Conservation (phyloP, 2,329 filamentous ascomycete species). For the Diaporthe sp. region DNA sequence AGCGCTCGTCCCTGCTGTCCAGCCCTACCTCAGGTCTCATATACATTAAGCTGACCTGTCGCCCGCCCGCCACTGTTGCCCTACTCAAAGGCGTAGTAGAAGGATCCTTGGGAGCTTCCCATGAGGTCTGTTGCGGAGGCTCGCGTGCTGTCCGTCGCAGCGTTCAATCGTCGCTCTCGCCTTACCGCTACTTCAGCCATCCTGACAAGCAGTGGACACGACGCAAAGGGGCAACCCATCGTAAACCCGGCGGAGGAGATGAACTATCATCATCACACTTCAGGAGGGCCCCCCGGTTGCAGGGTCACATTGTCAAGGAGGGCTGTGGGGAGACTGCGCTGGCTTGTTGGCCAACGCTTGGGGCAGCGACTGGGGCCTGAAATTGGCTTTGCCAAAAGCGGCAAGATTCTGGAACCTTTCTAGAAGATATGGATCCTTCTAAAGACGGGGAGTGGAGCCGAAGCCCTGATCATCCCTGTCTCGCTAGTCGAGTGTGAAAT, state of each 20-base stretch:
- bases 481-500: conserved; percentile 31
- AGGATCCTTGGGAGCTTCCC: not conserved
- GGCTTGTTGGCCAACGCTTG: conserved; percentile 39
- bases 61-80: not conserved
- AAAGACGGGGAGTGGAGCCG: conserved; percentile 36
- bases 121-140: conserved; percentile 17
- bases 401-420: conserved; percentile 41
- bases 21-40: conserved; percentile 22
- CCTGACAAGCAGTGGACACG: conserved; percentile 35
- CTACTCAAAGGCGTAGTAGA: conserved; percentile 6
- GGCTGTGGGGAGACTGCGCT: conserved; percentile 35
- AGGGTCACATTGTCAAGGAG: conserved; percentile 37
- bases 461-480: conserved; percentile 31
- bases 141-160: conserved; percentile 3
- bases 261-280: conserved; percentile 34
- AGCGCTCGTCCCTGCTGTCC: conserved; percentile 30
- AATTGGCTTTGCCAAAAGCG: conserved; percentile 34
- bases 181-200: conserved; percentile 35
- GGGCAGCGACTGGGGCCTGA: conserved; percentile 30
- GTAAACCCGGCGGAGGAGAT: conserved; percentile 34
- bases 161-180: conserved; percentile 6
- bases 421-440: conserved; percentile 35
- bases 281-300: conserved; percentile 25
- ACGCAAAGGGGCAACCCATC: conserved; percentile 34
- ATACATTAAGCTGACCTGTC: conserved; percentile 22